Base-by-base conservation (phyloP, 1,284 basidiomycete genomes). In the Volvariella volvacea region DNA sequence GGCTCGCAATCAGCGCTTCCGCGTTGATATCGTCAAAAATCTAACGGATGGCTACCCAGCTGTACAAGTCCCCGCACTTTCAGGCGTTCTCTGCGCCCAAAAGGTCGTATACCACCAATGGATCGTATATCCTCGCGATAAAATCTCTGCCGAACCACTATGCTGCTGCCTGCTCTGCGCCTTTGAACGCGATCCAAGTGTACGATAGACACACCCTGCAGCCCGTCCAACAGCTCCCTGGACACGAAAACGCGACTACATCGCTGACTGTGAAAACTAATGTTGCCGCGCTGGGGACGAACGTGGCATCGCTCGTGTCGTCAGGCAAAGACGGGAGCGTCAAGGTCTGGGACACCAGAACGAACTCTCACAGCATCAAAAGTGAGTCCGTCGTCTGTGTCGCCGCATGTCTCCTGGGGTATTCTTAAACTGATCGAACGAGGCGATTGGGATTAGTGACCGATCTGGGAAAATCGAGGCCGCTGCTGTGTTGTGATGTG, bases 321-420 rank as follows among this genome's bases (percentile, higher is more conserved):
- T 79, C 76, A 14, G 82, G 83, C 1, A 74, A 68, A 52, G 82
- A 85, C 50, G 81, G 80, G 0, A 61, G 67, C 39, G 74, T 88
- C 46, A 76, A 74, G 49, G 68, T 77, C 19, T 88, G 85, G 86
- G 85, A 88, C 56, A 73, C 76, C 45, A 73, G 85, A 44, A 66
- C 73, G 4, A 70, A 72, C 41, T 61, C 70, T 2, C 64, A 68
- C 40, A 63, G 67, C 37, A 69, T 83, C 28, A 73, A 78, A 66
- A 76, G 84, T 88, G 55, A 63, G 81, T 67, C n/a, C 36, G 39
- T 15, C 30, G 42, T 6, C 6, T 28, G 6, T 12, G 12, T 28
- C 34, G 19, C 34, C 8, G 8, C 8, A 7, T 15, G 34, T 36
- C 19, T n/a, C n/a, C n/a, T n/a, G n/a, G n/a, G n/a, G n/a, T n/a